Percentiles rank a stretch among this genome's conserved stretches.
Evolutionary conservation across 2,329 filamentous ascomycete genomes (phyloP).

Genomic region (Volutella citrinella): DNA sequence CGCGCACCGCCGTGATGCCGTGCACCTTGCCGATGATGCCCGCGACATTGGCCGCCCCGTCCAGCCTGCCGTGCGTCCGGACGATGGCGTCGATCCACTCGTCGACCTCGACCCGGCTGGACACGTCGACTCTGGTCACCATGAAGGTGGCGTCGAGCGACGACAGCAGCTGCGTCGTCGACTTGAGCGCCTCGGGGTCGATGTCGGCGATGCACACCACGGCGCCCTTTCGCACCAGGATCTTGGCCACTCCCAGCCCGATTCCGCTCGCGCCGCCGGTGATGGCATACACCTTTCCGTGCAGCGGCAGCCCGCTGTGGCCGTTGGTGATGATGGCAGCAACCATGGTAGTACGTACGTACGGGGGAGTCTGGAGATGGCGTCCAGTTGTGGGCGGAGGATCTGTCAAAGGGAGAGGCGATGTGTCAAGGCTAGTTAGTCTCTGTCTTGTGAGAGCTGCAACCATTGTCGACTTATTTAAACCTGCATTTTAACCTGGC

Average conservation of each 20-base stretch:
- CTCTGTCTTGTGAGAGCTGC: too few relatives aligned
- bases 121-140: constrained; percentile 47
- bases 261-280: constrained; percentile 44
- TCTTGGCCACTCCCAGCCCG: constrained; percentile 38
- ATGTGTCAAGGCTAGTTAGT: too few relatives aligned
- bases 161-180: constrained; percentile 29
- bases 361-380: too few relatives aligned
- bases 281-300: constrained; percentile 37
- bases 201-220: constrained; percentile 40
- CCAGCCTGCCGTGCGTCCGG: constrained; percentile 48
- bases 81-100: constrained; percentile 46
- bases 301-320: too few relatives aligned
- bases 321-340: too few relatives aligned
- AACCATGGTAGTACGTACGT: too few relatives aligned
- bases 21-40: constrained; percentile 48
- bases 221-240: constrained; percentile 35
- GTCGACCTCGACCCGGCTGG: constrained; percentile 45
- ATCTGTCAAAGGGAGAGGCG: too few relatives aligned
- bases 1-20: constrained; percentile 36
- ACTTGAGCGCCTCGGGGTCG: constrained; percentile 26
- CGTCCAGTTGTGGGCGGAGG: too few relatives aligned
- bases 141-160: constrained; percentile 23
- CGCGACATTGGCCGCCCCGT: constrained; percentile 55
- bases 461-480: too few relatives aligned
- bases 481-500: too few relatives aligned